These are phyloP conservation scores for Anethum foeniculum DNA, from an alignment of 140 eudicot genomes.

Conservation along the genomic window DNA sequence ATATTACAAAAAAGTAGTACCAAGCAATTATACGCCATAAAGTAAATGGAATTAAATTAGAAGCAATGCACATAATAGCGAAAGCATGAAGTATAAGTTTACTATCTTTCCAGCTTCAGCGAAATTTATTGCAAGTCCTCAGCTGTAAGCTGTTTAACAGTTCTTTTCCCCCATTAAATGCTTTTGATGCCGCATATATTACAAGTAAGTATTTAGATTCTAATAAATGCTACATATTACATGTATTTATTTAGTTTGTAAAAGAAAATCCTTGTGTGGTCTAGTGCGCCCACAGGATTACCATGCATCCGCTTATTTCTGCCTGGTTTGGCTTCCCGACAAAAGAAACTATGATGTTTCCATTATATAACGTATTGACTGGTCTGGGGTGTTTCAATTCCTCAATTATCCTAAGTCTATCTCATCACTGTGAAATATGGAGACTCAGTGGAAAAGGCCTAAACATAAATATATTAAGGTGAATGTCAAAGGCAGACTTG, in stretches of 20 bases:
- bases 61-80: background rate
- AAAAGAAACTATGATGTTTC: background rate
- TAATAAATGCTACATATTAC: background rate
- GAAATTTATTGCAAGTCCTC: background rate
- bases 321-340: background rate
- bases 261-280: background rate
- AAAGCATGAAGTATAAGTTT: background rate
- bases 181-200: background rate
- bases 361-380: background rate
- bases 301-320: background rate
- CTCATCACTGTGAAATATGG: background rate
- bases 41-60: background rate
- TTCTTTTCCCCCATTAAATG: no score
- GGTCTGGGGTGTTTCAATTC: background rate
- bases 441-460: background rate
- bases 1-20: background rate
- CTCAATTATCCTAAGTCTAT: background rate
- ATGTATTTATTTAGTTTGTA: background rate
- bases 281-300: background rate
- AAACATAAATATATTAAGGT: background rate
- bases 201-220: background rate
- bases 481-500: background rate
- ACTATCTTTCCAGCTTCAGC: background rate
- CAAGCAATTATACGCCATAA: background rate
- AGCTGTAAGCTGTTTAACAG: background rate